Conservation (phyloP, 106 monocot genomes). For the Iris macrosiphon region DNA sequence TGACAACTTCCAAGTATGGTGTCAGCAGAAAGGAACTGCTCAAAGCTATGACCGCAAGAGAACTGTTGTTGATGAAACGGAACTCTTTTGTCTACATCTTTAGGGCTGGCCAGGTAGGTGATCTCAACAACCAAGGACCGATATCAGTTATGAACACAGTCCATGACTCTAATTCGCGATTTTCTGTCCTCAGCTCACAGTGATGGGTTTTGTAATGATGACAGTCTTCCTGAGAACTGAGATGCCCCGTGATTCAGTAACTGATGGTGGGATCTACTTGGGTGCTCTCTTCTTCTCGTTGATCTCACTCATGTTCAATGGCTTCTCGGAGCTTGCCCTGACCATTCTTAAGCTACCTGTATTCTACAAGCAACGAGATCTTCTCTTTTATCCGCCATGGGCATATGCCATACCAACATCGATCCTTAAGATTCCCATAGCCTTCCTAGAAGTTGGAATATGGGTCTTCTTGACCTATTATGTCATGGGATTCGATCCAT, state of each 20-base stretch:
- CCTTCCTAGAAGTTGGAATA: constrained; percentile 32
- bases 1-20: constrained; percentile 25
- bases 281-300: constrained; percentile 49
- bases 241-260: constrained; percentile 26
- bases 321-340: constrained; percentile 38
- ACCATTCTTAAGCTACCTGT: constrained; percentile 50
- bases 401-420: constrained; percentile 46
- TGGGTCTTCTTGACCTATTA: constrained; percentile 45
- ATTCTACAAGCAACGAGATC: constrained; percentile 64
- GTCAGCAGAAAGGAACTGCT: constrained; percentile 18
- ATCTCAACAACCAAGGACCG: neutral
- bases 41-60: constrained; percentile 20
- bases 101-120: constrained; percentile 16
- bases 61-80: constrained; percentile 30
- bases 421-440: constrained; percentile 57
- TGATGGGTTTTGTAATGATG: constrained; percentile 31
- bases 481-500: constrained; percentile 51
- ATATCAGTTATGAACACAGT: neutral
- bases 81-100: constrained; percentile 36
- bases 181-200: constrained; percentile 25
- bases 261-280: constrained; percentile 32
- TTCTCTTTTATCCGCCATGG: constrained; percentile 63
- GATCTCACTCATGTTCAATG: constrained; percentile 38
- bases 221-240: constrained; percentile 52
- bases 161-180: neutral